Base-by-base conservation (phyloP, 208 protist species). In the Leishmania martiniquensis region DNA sequence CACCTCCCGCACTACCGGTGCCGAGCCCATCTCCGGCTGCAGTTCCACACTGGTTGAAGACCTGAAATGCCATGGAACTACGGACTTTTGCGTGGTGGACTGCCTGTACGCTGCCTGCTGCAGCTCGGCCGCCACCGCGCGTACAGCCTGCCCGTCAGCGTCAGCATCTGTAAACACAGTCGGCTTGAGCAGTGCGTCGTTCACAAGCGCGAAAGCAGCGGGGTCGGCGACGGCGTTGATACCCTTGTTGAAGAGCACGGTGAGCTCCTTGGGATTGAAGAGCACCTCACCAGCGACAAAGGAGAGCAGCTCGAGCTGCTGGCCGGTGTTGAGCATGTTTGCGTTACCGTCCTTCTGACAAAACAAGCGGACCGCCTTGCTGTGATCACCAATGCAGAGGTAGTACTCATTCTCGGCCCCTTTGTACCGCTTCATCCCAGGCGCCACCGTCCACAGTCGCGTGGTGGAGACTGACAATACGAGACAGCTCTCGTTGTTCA, bases 191-290 rank as follows among this genome's bases (percentile, higher is more conserved):
- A 92, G 72, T 0, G 81, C 72, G 44, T 93, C 87, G 69, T 91
- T 92, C 42, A 94, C 59, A 25, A 87, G 70, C 15, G 81, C 85
- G 20, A 92, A 75, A 17, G 80, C 87, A 17, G 55, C 62, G 3
- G 90, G 92, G 22, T 91, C 85, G n/a, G 93, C 54, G 4, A 87
- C 83, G 12, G 84, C 63, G 62, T 93, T 87, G 34, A 89, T 60
- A 45, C 83, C 82, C 39, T 81, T 85, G 42, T 81, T 72, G 25
- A 94, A 80, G 6, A 74, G 68, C 7, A 93, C 66, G 13, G 74
- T 76, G 6, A 92, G 67, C 67, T 87, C 81, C 25, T 54, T 65
- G 34, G 81, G 69, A 49, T 87, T 87, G 29, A 84, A 5, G 25
- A 89, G 60, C 42, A 90, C 55, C 67, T 89, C 79, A 44, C 91